Evolutionary conservation across 2,329 filamentous ascomycete species (phyloP), one percentile per base, ranked within the genome.

Genomic region (Mycosphaerella sp.): DNA sequence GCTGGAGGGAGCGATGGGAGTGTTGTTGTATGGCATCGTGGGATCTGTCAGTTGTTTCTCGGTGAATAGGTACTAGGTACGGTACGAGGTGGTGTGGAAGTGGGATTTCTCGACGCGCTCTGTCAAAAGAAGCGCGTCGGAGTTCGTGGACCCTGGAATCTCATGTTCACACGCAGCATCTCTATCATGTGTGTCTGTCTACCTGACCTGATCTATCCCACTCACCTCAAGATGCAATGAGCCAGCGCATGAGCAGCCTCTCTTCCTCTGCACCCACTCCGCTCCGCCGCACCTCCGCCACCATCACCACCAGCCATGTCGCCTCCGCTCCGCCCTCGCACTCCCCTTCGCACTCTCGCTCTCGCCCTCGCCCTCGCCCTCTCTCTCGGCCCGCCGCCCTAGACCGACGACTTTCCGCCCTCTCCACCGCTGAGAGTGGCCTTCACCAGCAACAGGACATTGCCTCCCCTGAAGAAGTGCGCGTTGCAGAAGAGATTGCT

Each of bases 401-500:
- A 68, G 83, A 82, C 61, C 80, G 87, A 56, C 75, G 89, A 47
- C 84, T 84, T 43, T 85, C 84, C 56, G 81, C 82, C 36, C 77
- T 87, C 53, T 86, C 84, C 51, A 80, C 73, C 57, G 78, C 58
- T 34, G 85, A 89, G 69, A 78, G 78, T 59, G 84, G 82, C 57
- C 26, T 29, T 4, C 26, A 29, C 26, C 79, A 84, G 56, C 73
- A 76, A 56, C 72, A 73, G n/a, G 73, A 73, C 14, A 74, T 74
- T 56, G 74, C 76, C 46, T 73, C 76, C 9, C 77, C 76, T 29
- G 82, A 78, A 52, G 82, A 87, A 65, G 81, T 85, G 57, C 82
- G 85, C 59, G 89, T 95, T 62, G 87, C 90, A 57, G 91, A 97
- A 68, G 93, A 98, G 74, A 95, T 98, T 68, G 91, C 87, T 26